Conservation (phyloP, 2,329 filamentous ascomycete genomes). For the Cordyceps tenuipes region DNA sequence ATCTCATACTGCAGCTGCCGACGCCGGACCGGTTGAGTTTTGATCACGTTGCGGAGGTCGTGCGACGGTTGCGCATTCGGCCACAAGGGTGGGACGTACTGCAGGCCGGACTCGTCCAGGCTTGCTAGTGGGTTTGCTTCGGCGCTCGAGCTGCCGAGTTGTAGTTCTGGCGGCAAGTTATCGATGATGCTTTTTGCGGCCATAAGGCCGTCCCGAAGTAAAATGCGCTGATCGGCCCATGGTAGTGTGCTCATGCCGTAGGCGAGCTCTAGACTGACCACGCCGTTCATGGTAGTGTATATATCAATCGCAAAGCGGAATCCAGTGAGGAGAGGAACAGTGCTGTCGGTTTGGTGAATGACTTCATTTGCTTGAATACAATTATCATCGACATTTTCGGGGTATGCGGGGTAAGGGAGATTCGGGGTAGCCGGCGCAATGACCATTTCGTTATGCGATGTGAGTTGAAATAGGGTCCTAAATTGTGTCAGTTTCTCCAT, state of each 20-base stretch:
- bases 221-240: slow-evolving; percentile 67
- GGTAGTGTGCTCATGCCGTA: slow-evolving; percentile 72
- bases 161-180: slow-evolving; percentile 60
- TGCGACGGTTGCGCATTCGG: slow-evolving; percentile 37
- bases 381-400: slow-evolving; percentile 75
- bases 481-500: not conserved
- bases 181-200: slow-evolving; percentile 62
- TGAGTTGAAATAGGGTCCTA: slow-evolving; percentile 69
- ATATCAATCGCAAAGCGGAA: slow-evolving; percentile 75
- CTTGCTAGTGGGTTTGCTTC: slow-evolving; percentile 29
- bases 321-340: slow-evolving; percentile 63
- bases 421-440: slow-evolving; percentile 69
- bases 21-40: slow-evolving; percentile 40
- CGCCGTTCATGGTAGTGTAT: slow-evolving; percentile 70
- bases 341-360: slow-evolving; percentile 58
- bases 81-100: slow-evolving; percentile 45
- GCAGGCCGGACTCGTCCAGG: slow-evolving; percentile 37
- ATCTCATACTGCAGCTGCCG: slow-evolving; percentile 71
- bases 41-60: slow-evolving; percentile 43
- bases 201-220: slow-evolving; percentile 62
- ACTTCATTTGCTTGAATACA: slow-evolving; percentile 67
- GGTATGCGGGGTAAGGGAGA: slow-evolving; percentile 70
- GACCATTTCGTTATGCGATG: slow-evolving; percentile 60
- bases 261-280: slow-evolving; percentile 72
- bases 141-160: slow-evolving; percentile 38